Evolutionary conservation across 352 stramenopile genomes (phyloP).

Genomic region (Globisporangium echinulatum): DNA sequence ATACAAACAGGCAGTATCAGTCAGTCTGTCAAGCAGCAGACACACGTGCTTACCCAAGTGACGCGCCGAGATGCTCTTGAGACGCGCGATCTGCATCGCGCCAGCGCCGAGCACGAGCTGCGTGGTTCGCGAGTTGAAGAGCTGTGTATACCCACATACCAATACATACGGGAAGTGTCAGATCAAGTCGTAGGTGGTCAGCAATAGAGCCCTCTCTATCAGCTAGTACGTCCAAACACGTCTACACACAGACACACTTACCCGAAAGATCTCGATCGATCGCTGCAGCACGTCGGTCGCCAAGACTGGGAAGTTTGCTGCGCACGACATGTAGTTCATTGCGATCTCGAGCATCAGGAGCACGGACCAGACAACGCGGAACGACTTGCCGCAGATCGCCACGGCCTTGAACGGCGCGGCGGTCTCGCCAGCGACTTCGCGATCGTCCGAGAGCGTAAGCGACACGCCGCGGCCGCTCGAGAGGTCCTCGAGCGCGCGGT

Average conservation of each 20-base stretch:
- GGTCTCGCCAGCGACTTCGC: slow-evolving; percentile 53
- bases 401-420: slow-evolving; percentile 73
- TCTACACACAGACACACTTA: slow-evolving; percentile 11
- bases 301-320: slow-evolving; percentile 91
- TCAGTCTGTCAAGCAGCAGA: neutral
- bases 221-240: neutral
- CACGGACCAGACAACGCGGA: slow-evolving; percentile 94
- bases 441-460: slow-evolving; percentile 63
- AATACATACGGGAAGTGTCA: slow-evolving; percentile 4
- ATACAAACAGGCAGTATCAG: neutral
- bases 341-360: slow-evolving; percentile 94
- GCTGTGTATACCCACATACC: slow-evolving; percentile 17
- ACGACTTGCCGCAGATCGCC: slow-evolving; percentile 89
- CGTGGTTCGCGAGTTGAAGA: slow-evolving; percentile 96
- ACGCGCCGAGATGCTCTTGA: slow-evolving; percentile 96
- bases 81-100: slow-evolving; percentile 93
- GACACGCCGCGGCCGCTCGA: slow-evolving; percentile 87
- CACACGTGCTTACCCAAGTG: slow-evolving; percentile 70
- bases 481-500: slow-evolving; percentile 88
- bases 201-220: neutral
- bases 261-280: slow-evolving; percentile 88
- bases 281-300: slow-evolving; percentile 93
- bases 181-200: neutral
- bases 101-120: slow-evolving; percentile 95
- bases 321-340: slow-evolving; percentile 93